Evolutionary conservation across 2,329 filamentous ascomycete genomes (phyloP).

Genomic region (Chaetomium globosum): DNA sequence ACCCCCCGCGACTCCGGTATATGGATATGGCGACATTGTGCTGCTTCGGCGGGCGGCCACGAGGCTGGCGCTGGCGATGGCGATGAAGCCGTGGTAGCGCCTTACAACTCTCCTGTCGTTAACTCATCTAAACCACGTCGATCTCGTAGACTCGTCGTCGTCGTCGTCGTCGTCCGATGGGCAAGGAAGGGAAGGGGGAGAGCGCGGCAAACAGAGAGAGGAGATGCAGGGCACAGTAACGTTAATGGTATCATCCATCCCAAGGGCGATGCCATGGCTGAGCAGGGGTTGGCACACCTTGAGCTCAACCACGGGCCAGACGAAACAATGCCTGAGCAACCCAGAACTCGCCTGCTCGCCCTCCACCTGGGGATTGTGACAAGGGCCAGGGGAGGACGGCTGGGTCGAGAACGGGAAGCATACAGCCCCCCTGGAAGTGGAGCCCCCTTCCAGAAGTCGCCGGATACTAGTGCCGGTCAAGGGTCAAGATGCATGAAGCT

Average conservation of each 20-base stretch:
- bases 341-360: conserved; percentile 41
- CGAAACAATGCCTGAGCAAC: conserved; percentile 50
- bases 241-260: conserved; percentile 32
- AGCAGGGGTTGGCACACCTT: conserved; percentile 35
- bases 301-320: conserved; percentile 47
- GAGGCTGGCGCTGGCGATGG: conserved; percentile 40
- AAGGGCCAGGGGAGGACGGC: conserved; percentile 31
- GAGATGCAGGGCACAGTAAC: conserved; percentile 33
- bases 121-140: conserved; percentile 50
- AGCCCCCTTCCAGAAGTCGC: conserved; percentile 31
- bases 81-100: conserved; percentile 40
- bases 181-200: conserved; percentile 36
- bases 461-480: conserved; percentile 21
- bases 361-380: conserved; percentile 43
- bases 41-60: conserved; percentile 33
- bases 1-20: conserved; percentile 34
- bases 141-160: conserved; percentile 39
- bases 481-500: conserved; percentile 33
- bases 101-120: conserved; percentile 44
- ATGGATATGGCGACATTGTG: conserved; percentile 38
- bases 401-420: conserved; percentile 26
- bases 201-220: conserved; percentile 34
- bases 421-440: conserved; percentile 6
- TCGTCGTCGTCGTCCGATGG: conserved; percentile 41
- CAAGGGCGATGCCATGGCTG: conserved; percentile 17